These are phyloP conservation scores for Saccharomycopsis olivae DNA, from an alignment of 805 yeast genomes.

Conservation along the genomic window DNA sequence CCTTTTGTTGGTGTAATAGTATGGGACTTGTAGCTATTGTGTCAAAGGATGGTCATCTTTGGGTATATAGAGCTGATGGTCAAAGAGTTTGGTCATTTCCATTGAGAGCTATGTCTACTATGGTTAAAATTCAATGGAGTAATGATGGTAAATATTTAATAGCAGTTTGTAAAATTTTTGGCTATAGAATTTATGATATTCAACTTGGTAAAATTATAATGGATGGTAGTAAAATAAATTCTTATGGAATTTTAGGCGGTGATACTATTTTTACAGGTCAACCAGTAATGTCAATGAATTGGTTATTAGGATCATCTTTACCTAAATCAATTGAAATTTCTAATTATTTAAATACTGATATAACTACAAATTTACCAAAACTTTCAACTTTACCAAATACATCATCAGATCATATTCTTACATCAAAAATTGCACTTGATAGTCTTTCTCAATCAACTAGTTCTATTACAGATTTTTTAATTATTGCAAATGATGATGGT, in stretches of 20 bases:
- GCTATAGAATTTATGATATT: conserved; percentile 26
- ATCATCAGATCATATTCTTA: conserved; percentile 18
- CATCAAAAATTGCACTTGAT: conserved; percentile 24
- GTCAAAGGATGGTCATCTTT: conserved; percentile 33
- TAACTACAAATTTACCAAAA: conserved; percentile 28
- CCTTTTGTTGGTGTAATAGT: conserved; percentile 36
- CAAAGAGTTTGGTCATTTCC: conserved; percentile 39
- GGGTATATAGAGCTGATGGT: conserved; percentile 45
- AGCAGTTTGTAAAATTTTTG: conserved; percentile 22
- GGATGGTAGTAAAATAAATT: conserved; percentile 39
- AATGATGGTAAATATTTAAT: conserved; percentile 25
- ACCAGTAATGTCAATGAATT: conserved; percentile 9
- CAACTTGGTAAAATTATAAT: conserved; percentile 25
- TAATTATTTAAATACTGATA: conserved; percentile 23
- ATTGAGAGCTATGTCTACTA: neutral
- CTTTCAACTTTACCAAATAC: conserved; percentile 24
- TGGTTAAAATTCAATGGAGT: conserved; percentile 24
- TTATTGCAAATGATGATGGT: conserved; percentile 22
- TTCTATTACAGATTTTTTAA: conserved; percentile 20
- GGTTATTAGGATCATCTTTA: neutral
- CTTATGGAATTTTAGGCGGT: conserved; percentile 36
- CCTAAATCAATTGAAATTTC: neutral
- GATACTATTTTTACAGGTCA: too few relatives aligned
- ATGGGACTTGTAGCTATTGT: conserved; percentile 43
- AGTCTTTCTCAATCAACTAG: conserved; percentile 21